Evolutionary conservation across 2,329 filamentous ascomycete species (phyloP).

Genomic region (Colletotrichum sp.): DNA sequence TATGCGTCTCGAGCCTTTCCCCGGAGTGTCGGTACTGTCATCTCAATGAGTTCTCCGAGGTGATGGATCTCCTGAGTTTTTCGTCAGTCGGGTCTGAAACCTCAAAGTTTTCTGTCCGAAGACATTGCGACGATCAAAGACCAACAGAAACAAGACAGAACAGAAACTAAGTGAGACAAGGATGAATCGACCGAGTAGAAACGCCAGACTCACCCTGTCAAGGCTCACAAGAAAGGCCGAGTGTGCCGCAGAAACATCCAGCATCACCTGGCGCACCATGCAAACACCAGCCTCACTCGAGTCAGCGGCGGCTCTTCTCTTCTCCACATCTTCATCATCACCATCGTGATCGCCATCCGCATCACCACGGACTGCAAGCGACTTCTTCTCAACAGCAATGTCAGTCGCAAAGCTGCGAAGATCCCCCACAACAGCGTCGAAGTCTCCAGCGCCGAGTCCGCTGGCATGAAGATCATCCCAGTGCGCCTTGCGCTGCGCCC

Average conservation of each 20-base stretch:
- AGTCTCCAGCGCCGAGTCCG: background rate
- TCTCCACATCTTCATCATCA: background rate
- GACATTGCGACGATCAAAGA: background rate
- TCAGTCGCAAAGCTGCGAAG: background rate
- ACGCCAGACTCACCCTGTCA: background rate
- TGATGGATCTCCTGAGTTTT: background rate
- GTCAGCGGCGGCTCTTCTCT: background rate
- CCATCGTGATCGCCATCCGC: background rate
- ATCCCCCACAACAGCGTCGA: background rate
- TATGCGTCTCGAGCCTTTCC: background rate
- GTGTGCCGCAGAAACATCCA: background rate
- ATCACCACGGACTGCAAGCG: background rate
- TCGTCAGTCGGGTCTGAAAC: background rate
- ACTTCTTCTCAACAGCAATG: background rate
- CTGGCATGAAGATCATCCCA: background rate
- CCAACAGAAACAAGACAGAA: background rate
- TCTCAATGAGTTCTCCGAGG: background rate
- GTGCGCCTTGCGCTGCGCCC: background rate
- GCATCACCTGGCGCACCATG: background rate
- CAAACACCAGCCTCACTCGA: background rate
- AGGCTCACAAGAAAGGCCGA: background rate
- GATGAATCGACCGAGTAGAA: background rate
- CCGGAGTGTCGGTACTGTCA: background rate
- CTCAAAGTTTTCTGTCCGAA: background rate
- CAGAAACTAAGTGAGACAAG: background rate